These are phyloP conservation scores for Pseudonectria foliicola DNA, from an alignment of 2,329 filamentous ascomycete genomes.

Conservation along the genomic window DNA sequence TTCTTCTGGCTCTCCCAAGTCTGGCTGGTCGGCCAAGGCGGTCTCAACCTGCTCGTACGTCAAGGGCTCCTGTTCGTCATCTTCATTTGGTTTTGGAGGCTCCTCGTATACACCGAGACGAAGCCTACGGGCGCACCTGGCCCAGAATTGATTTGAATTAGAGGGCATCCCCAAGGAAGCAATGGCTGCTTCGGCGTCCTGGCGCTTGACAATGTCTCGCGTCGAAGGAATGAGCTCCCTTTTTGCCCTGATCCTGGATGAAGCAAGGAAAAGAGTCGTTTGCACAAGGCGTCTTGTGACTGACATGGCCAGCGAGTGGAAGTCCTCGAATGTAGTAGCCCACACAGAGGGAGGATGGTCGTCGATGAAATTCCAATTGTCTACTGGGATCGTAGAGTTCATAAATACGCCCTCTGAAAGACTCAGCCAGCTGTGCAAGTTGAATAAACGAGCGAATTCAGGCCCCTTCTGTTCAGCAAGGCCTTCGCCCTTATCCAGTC, in stretches of 20 bases:
- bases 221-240: constrained; percentile 22
- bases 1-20: constrained; percentile 7
- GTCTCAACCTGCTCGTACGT: constrained; percentile 14
- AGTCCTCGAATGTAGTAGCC: constrained; percentile 68
- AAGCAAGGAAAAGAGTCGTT: constrained; percentile 61
- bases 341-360: constrained; percentile 63
- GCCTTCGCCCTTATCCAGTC: constrained; percentile 19
- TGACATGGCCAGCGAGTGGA: constrained; percentile 60
- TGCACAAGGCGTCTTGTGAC: constrained; percentile 65
- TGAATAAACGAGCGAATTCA: constrained; percentile 50
- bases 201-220: constrained; percentile 28
- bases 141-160: constrained; percentile 39
- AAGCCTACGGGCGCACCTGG: constrained; percentile 40
- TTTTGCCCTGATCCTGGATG: constrained; percentile 56
- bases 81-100: constrained; percentile 15
- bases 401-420: constrained; percentile 67
- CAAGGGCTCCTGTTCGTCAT: constrained; percentile 13
- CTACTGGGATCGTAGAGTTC: constrained; percentile 55
- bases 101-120: constrained; percentile 40
- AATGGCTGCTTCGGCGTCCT: constrained; percentile 44
- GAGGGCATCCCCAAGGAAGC: constrained; percentile 37
- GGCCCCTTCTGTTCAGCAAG: constrained; percentile 22
- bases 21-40: constrained; percentile 2
- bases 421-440: constrained; percentile 51
- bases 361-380: constrained; percentile 60